Evolutionary conservation across 495 filamentous ascomycete species (phyloP), one percentile per base, ranked within the genome.

Genomic region (Aspergillus nidulans): DNA sequence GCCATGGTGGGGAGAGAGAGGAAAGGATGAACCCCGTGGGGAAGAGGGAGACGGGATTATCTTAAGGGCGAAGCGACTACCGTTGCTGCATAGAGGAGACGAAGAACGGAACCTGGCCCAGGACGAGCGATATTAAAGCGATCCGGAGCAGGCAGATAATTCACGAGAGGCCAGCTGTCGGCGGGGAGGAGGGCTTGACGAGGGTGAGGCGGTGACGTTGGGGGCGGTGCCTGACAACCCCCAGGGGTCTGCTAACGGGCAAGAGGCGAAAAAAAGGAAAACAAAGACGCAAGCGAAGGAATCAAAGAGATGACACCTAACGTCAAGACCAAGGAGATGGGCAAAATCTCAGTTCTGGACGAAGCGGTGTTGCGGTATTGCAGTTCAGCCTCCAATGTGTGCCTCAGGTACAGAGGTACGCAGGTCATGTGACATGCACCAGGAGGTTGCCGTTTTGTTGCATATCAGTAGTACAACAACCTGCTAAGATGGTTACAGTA

Each of bases 1-100:
- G 52, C 53, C 71, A 74, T 76, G 61, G 48, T 67, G 61, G 55
- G 46, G 49, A 57, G 49, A 53, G 36, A 23, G 53, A 58, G 58
- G 58, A 63, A 65, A 49, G 15, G 46, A 26, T 56, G 45, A 56
- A 40, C 53, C 53, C 53, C 46, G 65, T 67, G 57, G 57, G 56
- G 57, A 64, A 65, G 71, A n/a, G 59, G 38, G 49, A 49, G 36
- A 18, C 6, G 42, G 30, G 30, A 41, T 19, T 49, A 10, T 39
- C 25, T 30, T 13, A 20, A 46, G 12, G 13, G 47, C 18, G 9
- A 40, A 36, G 24, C 21, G 32, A 49, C 46, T 57, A 60, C 48
- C 56, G 61, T 52, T 28, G 57, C 61, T 49, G 64, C 64, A 66
- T 66, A 60, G 57, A 62, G 53, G 47, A 38, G 23, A 9, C 15